Conservation (phyloP, 495 filamentous ascomycete genomes). For the Amorphotheca resinae region DNA sequence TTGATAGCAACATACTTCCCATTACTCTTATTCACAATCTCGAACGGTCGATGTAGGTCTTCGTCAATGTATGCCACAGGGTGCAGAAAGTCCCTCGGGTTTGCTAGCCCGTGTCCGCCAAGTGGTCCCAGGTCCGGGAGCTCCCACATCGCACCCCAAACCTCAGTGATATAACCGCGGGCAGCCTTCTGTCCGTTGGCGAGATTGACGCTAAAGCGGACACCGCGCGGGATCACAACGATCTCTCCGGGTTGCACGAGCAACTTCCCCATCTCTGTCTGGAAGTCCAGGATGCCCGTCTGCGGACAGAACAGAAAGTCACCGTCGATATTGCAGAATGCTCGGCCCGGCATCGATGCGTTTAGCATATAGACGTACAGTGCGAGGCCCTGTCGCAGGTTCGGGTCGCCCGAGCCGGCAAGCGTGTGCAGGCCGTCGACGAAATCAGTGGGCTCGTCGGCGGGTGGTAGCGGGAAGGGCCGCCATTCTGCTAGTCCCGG, state of each 20-base stretch:
- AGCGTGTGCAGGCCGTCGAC: slow-evolving; percentile 50
- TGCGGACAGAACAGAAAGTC: slow-evolving; percentile 61
- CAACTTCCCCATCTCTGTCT: slow-evolving; percentile 54
- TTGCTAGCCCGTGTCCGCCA: slow-evolving; percentile 56
- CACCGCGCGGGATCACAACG: slow-evolving; percentile 60
- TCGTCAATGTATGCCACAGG: slow-evolving; percentile 45
- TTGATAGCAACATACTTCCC: slow-evolving; percentile 48
- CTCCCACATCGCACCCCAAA: slow-evolving; percentile 53
- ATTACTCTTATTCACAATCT: slow-evolving; percentile 47
- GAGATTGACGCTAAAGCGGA: slow-evolving; percentile 61
- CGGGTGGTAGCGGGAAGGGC: slow-evolving; percentile 43
- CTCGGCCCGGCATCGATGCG: slow-evolving; percentile 46
- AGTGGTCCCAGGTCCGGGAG: slow-evolving; percentile 64
- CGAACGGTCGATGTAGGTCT: slow-evolving; percentile 28
- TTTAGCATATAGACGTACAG: slow-evolving; percentile 53
- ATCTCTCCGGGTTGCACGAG: slow-evolving; percentile 59
- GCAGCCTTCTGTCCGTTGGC: slow-evolving; percentile 31
- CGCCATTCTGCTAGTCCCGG: slow-evolving; percentile 67
- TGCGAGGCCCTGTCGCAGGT: slow-evolving; percentile 50
- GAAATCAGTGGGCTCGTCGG: slow-evolving; percentile 44
- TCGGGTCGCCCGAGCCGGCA: slow-evolving; percentile 55
- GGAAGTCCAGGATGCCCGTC: slow-evolving; percentile 56
- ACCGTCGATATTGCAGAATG: slow-evolving; percentile 60
- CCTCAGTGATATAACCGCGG: slow-evolving; percentile 67
- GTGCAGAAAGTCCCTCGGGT: slow-evolving; percentile 56